These are phyloP conservation scores for Cyclotella cryptica DNA, from an alignment of 108 stramenopile species.

Conservation along the genomic window DNA sequence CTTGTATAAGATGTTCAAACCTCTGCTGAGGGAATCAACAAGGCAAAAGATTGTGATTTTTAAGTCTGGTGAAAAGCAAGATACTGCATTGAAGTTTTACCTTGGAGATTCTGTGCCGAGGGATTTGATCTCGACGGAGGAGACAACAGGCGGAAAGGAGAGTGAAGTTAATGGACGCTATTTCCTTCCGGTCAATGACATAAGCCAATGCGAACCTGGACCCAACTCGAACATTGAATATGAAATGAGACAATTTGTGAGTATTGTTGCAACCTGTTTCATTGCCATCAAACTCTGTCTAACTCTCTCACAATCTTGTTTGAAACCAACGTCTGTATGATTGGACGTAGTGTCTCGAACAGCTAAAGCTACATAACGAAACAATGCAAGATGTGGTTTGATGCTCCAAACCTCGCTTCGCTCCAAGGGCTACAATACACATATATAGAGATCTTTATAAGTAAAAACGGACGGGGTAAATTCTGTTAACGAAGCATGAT, in stretches of 20 bases:
- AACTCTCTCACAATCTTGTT: neutral
- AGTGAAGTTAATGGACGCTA: constrained; percentile 14
- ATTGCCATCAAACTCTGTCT: neutral
- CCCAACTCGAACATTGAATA: constrained; percentile 52
- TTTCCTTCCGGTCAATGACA: constrained; percentile 36
- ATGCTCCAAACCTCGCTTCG: neutral
- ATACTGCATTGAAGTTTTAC: constrained; percentile 56
- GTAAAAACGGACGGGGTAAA: neutral
- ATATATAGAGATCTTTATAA: neutral
- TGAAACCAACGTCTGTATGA: neutral
- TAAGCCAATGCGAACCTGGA: constrained; percentile 45
- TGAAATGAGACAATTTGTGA: constrained; percentile 59
- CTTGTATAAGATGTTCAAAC: constrained; percentile 70
- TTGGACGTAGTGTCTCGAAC: constrained; percentile 34
- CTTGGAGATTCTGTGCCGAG: constrained; percentile 57
- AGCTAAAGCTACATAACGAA: constrained; percentile 41
- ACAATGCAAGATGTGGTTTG: constrained; percentile 45
- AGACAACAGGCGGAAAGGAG: neutral
- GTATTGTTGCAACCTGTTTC: constrained; percentile 6
- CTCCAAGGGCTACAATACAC: neutral
- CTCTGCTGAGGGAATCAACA: constrained; percentile 75
- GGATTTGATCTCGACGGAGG: constrained; percentile 40
- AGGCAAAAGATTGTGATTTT: constrained; percentile 76
- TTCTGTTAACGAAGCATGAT: neutral
- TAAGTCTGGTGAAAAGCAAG: constrained; percentile 59